Conservation (phyloP, 371 early-diverging fungal genomes). For the Mucor indicus region DNA sequence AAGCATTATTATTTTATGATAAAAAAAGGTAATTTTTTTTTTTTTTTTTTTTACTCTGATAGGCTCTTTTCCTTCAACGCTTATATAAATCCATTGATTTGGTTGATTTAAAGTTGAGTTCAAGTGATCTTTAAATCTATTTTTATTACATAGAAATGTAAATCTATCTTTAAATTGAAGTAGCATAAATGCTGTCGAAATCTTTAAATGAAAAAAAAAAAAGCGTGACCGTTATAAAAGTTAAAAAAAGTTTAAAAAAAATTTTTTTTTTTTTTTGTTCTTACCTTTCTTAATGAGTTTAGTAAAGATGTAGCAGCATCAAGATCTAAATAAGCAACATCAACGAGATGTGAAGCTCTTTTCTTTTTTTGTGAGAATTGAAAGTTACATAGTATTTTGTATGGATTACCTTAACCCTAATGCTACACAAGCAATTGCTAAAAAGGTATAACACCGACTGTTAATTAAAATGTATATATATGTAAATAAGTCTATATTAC, state of each 20-base stretch:
- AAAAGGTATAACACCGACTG: not conserved
- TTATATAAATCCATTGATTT: conserved; percentile 8
- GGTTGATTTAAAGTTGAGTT: conserved; percentile 7
- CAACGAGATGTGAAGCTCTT: conserved; percentile 17
- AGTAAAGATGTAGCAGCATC: conserved; percentile 9
- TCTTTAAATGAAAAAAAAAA: no score
- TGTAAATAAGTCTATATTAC: not conserved
- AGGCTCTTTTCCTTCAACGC: conserved; percentile 19
- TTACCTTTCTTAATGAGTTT: conserved; percentile 12
- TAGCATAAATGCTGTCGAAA: conserved; percentile 4
- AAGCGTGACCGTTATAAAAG: no score
- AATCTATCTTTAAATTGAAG: conserved; percentile 42
- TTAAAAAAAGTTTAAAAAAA: not conserved
- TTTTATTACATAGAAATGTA: conserved; percentile 38
- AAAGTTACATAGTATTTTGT: not conserved
- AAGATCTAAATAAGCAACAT: conserved; percentile 11
- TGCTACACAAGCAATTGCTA: conserved; percentile 18
- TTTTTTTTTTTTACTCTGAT: conserved; percentile 12
- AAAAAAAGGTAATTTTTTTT: no score
- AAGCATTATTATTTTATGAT: not conserved
- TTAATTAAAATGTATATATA: not conserved
- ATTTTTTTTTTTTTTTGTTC: not conserved
- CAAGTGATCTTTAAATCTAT: conserved; percentile 21
- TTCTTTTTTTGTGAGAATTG: not conserved
- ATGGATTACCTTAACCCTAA: conserved; percentile 11